A percentile compares a stretch with the other conserved stretches of the same genome.
Evolutionary conservation across 495 filamentous ascomycete genomes (phyloP).

Genomic region (Annulohypoxylon maeteangense): DNA sequence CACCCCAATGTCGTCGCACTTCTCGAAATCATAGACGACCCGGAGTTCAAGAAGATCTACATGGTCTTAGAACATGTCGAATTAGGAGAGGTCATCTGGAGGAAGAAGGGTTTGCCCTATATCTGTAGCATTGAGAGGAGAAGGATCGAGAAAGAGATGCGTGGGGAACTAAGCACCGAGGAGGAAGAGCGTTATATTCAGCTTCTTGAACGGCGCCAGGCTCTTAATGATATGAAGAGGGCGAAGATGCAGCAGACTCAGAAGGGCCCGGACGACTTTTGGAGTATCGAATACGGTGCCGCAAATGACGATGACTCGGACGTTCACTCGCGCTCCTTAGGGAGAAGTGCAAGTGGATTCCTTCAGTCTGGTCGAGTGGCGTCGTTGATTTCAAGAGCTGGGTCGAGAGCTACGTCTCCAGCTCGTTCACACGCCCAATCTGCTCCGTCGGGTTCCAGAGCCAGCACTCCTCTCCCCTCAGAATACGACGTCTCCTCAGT

Average conservation of each 20-base stretch:
- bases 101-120: constrained; percentile 81
- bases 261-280: constrained; percentile 66
- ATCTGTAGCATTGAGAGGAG: constrained; percentile 84
- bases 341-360: constrained; percentile 46
- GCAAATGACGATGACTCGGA: constrained; percentile 69
- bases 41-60: constrained; percentile 95
- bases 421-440: constrained; percentile 59
- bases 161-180: constrained; percentile 66
- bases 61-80: constrained; percentile 96
- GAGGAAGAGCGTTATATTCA: constrained; percentile 72
- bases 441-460: constrained; percentile 55
- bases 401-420: constrained; percentile 56
- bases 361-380: constrained; percentile 28
- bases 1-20: constrained; percentile 95
- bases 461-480: constrained; percentile 56
- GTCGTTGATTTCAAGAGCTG: constrained; percentile 46
- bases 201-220: constrained; percentile 65
- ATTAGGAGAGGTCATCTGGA: constrained; percentile 92
- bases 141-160: constrained; percentile 76
- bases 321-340: constrained; percentile 48
- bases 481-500: constrained; percentile 54
- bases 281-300: constrained; percentile 85
- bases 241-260: constrained; percentile 53
- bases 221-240: constrained; percentile 65
- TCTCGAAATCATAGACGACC: constrained; percentile 97